Conservation (phyloP, 2,329 filamentous ascomycete genomes). For the Xylogone sp. region DNA sequence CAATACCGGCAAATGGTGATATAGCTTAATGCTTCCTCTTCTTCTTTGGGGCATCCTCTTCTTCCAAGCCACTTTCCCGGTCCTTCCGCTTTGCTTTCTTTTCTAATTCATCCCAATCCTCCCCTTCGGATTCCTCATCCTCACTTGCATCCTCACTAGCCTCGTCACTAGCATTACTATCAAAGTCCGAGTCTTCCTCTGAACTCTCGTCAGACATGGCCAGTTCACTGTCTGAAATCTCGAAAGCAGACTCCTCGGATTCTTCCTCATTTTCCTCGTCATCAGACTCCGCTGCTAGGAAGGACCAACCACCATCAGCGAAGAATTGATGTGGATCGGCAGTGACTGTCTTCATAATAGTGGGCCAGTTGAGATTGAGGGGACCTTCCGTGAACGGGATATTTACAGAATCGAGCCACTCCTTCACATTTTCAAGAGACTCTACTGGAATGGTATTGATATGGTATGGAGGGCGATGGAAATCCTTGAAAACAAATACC, state of each 20-base stretch:
- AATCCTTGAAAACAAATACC: constrained; percentile 98
- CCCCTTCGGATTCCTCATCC: constrained; percentile 72
- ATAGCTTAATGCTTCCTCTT: constrained; percentile 49
- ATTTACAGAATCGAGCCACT: constrained; percentile 94
- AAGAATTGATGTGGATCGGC: constrained; percentile 95
- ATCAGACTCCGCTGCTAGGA: constrained; percentile 84
- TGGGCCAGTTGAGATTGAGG: constrained; percentile 96
- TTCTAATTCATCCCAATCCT: constrained; percentile 95
- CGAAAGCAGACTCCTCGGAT: constrained; percentile 88
- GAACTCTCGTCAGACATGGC: constrained; percentile 68
- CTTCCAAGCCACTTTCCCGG: constrained; percentile 59
- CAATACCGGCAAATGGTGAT: neutral
- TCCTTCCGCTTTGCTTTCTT: constrained; percentile 86
- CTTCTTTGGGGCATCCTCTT: constrained; percentile 71
- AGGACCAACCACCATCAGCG: constrained; percentile 90
- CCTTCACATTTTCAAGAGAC: constrained; percentile 89
- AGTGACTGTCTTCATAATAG: constrained; percentile 98
- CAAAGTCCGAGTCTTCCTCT: constrained; percentile 90
- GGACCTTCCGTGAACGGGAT: constrained; percentile 93
- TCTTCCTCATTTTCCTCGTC: constrained; percentile 75
- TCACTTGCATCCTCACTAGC: constrained; percentile 73
- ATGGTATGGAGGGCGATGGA: constrained; percentile 82
- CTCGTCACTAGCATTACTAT: constrained; percentile 80
- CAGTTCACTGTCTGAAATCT: constrained; percentile 82
- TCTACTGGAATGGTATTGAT: constrained; percentile 99